These are phyloP conservation scores for Rhizopus delemar DNA, from an alignment of 371 early-diverging fungal genomes.

Conservation along the genomic window DNA sequence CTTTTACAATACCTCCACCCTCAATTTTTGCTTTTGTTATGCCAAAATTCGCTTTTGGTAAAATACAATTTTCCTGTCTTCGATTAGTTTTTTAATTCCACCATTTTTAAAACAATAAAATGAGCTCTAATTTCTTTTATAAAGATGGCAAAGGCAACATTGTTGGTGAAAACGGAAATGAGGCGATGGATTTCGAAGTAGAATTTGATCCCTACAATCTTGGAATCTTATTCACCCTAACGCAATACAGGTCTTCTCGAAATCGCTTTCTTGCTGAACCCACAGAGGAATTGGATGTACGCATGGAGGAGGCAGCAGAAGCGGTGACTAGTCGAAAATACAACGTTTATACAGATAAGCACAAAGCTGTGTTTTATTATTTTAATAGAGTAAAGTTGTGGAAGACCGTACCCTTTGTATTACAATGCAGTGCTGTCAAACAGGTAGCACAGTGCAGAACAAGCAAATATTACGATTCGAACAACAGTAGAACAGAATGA, in stretches of 20 bases:
- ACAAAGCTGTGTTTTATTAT: constrained; percentile 14
- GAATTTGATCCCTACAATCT: constrained; percentile 4
- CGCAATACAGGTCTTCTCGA: too few relatives aligned
- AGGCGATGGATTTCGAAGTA: constrained; percentile 5
- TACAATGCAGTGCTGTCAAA: too few relatives aligned
- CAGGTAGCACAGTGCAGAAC: too few relatives aligned
- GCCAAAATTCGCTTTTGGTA: too few relatives aligned
- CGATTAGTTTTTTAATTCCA: not conserved
- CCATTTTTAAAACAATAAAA: constrained; percentile 2
- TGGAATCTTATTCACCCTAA: too few relatives aligned
- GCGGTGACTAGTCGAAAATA: constrained; percentile 7
- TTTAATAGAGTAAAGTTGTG: constrained; percentile 16
- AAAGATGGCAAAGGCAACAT: too few relatives aligned
- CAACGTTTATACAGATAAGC: constrained; percentile 12
- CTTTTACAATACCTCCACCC: too few relatives aligned
- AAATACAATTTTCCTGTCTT: not conserved
- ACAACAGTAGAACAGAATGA: not conserved
- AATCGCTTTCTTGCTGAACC: too few relatives aligned
- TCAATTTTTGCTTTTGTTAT: too few relatives aligned
- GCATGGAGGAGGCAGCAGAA: constrained; percentile 5
- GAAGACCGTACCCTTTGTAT: constrained; percentile 14
- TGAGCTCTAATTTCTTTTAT: not conserved
- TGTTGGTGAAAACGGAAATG: constrained; percentile 5
- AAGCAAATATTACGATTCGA: not conserved
- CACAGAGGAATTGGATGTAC: too few relatives aligned